A percentile compares a stretch with the other conserved stretches of the same genome.
Evolutionary conservation across 2,329 filamentous ascomycete species (phyloP).

Genomic region (Arthrobotrys pseudoclavata): DNA sequence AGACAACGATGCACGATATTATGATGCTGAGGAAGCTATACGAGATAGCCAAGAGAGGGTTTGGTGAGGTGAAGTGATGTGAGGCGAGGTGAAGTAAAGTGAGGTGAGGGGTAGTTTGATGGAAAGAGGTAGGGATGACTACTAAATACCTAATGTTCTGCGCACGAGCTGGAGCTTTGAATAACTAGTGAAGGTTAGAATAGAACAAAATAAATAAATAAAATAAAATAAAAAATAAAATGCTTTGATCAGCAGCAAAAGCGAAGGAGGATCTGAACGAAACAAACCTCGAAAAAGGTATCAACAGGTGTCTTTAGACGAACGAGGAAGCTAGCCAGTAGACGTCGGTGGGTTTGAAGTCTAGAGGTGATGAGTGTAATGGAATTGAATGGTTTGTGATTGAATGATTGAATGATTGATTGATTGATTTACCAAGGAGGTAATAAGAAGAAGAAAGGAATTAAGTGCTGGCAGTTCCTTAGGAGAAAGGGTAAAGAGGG

Average conservation of each 20-base stretch:
- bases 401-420: neutral
- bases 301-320: constrained; percentile 3
- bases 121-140: constrained; percentile 25
- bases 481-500: neutral
- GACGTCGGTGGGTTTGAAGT: neutral
- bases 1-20: constrained; percentile 59
- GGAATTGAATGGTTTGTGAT: too few species aligned
- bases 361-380: neutral
- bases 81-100: constrained; percentile 23
- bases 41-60: constrained; percentile 40
- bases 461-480: neutral
- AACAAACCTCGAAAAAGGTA: constrained; percentile 33
- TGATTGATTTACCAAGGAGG: neutral
- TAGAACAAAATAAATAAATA: neutral
- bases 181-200: constrained; percentile 1
- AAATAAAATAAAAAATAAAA: constrained; percentile 11
- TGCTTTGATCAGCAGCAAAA: constrained; percentile 24
- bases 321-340: constrained; percentile 21
- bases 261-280: constrained; percentile 23
- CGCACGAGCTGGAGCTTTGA: constrained; percentile 54
- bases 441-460: neutral
- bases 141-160: constrained; percentile 54
- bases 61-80: neutral
- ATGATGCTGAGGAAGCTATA: constrained; percentile 43
- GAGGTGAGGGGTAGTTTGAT: constrained; percentile 33